Base-by-base conservation (phyloP, 805 yeast species). In the Torulaspora maleeae region DNA sequence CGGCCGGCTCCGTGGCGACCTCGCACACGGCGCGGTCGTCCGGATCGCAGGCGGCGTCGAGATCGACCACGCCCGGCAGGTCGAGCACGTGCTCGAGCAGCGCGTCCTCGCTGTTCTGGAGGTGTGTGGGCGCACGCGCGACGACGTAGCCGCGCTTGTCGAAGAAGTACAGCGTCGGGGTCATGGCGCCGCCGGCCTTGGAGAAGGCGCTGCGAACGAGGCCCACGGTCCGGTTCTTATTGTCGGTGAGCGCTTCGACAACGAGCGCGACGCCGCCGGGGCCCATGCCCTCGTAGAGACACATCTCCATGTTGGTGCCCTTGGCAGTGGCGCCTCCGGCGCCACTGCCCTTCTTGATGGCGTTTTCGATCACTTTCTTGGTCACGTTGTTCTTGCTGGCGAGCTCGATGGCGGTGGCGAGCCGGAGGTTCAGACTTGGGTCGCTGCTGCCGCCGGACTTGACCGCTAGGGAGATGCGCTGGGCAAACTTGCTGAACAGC, bases 221-320 rank as follows among this genome's bases (percentile, higher is more conserved):
- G 12, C 86, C 83, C 28, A 88, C 76, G 0, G 96, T 82, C 41
- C 98, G 72, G 48, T 84, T 80, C 64, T 85, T 87, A 65, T 88
- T 91, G 61, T 91, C 96, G 0, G 98, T 91, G 39, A 81, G 72
- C 0, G 95, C 90, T 58, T 88, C 95, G 4, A 91, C 80, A 3
- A 91, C 76, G 37, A 89, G 72, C 0, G 96, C 86, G 2, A 86
- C 86, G 2, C 96, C 96, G 1, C 90, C 95, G 0, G 96, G 96
- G 0, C 91, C 97, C 63, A 89, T 72, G 12, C 93, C 95, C 63
- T 93, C 98, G 65, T 90, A 93, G 9, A 77, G 62, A 25, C 82
- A 86, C 10, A 74, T 64, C 45, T 78, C 84, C 47, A 66, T 72
- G 3, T 72, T 73, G n/a, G n/a, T n/a, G 24, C 73, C 67, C 24